phyloP scores from a whole-genome alignment of 495 filamentous ascomycete genomes.

The Aspergillus kassunensis region DNA sequence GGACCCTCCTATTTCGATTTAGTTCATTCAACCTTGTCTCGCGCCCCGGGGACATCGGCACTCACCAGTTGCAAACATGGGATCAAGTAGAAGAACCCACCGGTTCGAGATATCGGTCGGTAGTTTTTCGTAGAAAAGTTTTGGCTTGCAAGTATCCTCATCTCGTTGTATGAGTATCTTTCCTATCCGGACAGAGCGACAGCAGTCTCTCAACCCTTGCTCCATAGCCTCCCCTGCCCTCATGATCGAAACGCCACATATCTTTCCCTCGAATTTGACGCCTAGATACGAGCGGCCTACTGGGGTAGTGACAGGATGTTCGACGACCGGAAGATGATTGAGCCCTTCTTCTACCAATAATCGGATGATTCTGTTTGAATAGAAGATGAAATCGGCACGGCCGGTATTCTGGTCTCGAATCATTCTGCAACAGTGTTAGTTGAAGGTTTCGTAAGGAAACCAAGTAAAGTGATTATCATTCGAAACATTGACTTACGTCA shows the following conservation, averaged over 20 bases:
- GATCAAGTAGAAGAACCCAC: constrained; percentile 94
- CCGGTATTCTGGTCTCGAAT: constrained; percentile 86
- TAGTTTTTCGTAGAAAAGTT: constrained; percentile 94
- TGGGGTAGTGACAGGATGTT: constrained; percentile 83
- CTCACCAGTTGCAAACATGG: constrained; percentile 96
- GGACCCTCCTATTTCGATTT: constrained; percentile 65
- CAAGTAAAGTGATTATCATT: not conserved
- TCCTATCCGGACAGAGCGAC: constrained; percentile 90
- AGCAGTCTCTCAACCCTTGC: constrained; percentile 93
- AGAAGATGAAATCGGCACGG: constrained; percentile 97
- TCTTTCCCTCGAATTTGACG: constrained; percentile 94
- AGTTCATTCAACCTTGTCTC: constrained; percentile 7
- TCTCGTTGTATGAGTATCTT: constrained; percentile 98
- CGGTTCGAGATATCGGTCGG: constrained; percentile 87
- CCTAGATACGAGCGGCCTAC: constrained; percentile 86
- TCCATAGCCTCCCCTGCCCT: constrained; percentile 98
- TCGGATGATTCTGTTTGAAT: constrained; percentile 97
- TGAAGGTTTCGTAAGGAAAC: constrained; percentile 8
- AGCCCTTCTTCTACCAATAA: constrained; percentile 96
- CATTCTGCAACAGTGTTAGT: constrained; percentile 58
- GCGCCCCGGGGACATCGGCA: constrained; percentile 1
- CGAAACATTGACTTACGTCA: constrained; percentile 67
- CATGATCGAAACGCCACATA: constrained; percentile 98
- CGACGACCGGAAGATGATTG: constrained; percentile 90
- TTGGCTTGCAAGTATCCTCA: constrained; percentile 88